Conservation (phyloP, 371 early-diverging fungal species). For the Apophysomyces trapeziformis region DNA sequence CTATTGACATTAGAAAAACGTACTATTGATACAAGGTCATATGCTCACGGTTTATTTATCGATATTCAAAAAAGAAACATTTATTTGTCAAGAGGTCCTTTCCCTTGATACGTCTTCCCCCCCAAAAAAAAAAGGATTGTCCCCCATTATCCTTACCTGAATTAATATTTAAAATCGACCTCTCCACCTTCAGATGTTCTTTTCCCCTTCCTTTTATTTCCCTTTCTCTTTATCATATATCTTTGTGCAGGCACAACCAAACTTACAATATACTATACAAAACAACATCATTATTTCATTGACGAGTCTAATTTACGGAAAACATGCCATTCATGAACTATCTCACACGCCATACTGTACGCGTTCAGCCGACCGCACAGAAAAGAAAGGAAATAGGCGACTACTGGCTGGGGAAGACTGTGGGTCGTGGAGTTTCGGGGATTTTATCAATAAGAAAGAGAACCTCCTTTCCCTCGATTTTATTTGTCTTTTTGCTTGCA, state of each 20-base stretch:
- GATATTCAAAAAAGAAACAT: neutral
- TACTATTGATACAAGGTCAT: neutral
- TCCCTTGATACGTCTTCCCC: neutral
- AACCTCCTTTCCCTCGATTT: slow-evolving; percentile 3
- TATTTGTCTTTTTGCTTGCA: slow-evolving; percentile 14
- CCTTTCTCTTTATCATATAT: neutral
- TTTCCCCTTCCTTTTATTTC: slow-evolving; percentile 8
- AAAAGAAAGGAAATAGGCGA: slow-evolving; percentile 60
- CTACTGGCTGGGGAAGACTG: slow-evolving; percentile 74
- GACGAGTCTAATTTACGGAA: no score
- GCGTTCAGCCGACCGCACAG: neutral
- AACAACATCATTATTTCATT: neutral
- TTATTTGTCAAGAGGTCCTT: neutral
- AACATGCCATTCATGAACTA: slow-evolving; percentile 23
- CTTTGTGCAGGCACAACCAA: slow-evolving; percentile 8
- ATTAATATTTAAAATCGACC: slow-evolving; percentile 8
- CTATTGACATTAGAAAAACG: slow-evolving; percentile 1
- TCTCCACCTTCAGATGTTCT: neutral
- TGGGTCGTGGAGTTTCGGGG: slow-evolving; percentile 85
- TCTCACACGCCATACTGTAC: slow-evolving; percentile 16
- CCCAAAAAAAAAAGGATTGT: neutral
- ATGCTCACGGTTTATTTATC: neutral
- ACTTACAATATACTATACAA: neutral
- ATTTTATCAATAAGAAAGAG: slow-evolving; percentile 11
- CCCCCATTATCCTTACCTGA: slow-evolving; percentile 10